Evolutionary conservation across 2,329 filamentous ascomycete genomes (phyloP), one percentile per base, ranked within the genome.

Genomic region (Microsporum canis): DNA sequence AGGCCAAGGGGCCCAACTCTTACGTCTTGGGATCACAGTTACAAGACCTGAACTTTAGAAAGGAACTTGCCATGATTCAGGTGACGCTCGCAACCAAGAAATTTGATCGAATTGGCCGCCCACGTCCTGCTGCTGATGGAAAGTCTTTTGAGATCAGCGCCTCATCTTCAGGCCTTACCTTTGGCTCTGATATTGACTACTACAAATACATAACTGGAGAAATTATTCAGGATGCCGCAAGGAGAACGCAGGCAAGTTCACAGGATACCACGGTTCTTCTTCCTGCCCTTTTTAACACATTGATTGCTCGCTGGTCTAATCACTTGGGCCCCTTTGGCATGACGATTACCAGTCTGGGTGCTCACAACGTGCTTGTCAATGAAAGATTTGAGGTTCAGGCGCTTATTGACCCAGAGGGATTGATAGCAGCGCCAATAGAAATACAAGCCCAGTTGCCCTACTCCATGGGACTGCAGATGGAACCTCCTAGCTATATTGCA

Each of bases 341-440:
- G 17, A 41, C 53, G 2, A 63, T 65, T 59, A 55, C 31, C 8
- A 62, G 65, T 38, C 61, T 65, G 17, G 64, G 64, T 8, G 49
- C 61, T 14, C 64, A 65, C 34, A 66, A 65, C 38, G 31, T 65
- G 14, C 51, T 66, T 2, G 60, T 66, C 12, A 61, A 66, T 23
- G 53, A 61, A 17, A 58, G 64, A 1, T 64, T 65, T 56, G 56
- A 64, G 17, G 61, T 66, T 31, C 27, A 63, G 7, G 65, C 57
- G 1, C 23, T 66, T 5, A 65, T 66, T 33, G 62, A 66, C 49
- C 59, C 60, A n/a, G 63, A 66, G 33, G 38, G 57, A 23, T 43
- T 66, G 8, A 62, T 66, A 8, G 58, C 63, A 17, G 62, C 62
- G 5, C 63, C 64, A 14, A 36, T 63, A 27, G 51, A 56, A 38